Evolutionary conservation across 441 rosid genomes (phyloP).

Genomic region (Euphorbia schlechtendalii): DNA sequence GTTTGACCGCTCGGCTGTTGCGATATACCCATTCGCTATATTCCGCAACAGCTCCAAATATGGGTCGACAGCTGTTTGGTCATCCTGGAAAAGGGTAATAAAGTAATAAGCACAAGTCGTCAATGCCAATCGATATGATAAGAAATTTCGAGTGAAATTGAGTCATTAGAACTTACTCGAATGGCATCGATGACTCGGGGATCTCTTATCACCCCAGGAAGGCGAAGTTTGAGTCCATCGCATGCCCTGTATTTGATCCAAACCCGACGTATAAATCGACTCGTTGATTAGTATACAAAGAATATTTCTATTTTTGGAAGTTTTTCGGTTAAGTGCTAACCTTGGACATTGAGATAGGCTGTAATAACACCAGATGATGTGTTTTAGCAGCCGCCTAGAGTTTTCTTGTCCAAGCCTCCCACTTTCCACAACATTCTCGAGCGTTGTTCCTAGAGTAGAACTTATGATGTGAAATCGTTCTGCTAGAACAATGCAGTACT

Average conservation of each 20-base stretch:
- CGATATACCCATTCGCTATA: no score
- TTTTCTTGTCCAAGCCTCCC: constrained; percentile 62
- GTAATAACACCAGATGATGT: constrained; percentile 77
- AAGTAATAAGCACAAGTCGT: no score
- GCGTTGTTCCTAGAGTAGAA: constrained; percentile 61
- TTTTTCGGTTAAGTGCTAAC: constrained; percentile 24
- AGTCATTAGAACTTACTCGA: constrained; percentile 42
- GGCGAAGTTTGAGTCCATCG: constrained; percentile 56
- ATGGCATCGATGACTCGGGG: constrained; percentile 54
- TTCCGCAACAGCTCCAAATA: no score
- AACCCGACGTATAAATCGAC: background rate
- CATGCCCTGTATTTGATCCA: constrained; percentile 50
- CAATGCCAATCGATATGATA: no score
- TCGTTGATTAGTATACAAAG: background rate
- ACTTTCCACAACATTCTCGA: constrained; percentile 19
- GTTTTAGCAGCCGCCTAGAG: constrained; percentile 64
- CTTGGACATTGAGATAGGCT: constrained; percentile 72
- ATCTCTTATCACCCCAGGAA: constrained; percentile 61
- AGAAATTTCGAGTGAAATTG: background rate
- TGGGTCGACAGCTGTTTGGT: no score
- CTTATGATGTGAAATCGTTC: constrained; percentile 76
- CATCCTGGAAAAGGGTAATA: no score
- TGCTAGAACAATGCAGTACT: constrained; percentile 70
- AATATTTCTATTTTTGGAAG: background rate
- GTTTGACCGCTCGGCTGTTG: no score